Conservation (phyloP, 345 rosid genomes). For the Anastatica hierochuntica region DNA sequence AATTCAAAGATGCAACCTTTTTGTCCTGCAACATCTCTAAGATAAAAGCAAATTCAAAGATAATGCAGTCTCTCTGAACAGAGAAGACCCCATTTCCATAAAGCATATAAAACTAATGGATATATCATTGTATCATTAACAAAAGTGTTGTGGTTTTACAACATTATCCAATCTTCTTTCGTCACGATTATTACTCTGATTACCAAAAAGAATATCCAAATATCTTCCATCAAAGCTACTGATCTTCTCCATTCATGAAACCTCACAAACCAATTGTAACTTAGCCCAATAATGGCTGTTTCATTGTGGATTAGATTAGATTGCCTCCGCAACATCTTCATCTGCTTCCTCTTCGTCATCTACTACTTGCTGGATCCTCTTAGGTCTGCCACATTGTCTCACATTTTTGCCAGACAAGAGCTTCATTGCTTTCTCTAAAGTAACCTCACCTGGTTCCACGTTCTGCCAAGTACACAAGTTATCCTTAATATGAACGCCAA, state of each 20-base stretch:
- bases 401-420: slow-evolving; percentile 54
- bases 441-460: slow-evolving; percentile 44
- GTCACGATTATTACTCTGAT: slow-evolving; percentile 21
- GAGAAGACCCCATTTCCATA: slow-evolving; percentile 9
- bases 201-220: slow-evolving; percentile 15
- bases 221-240: slow-evolving; percentile 7
- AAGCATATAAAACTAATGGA: slow-evolving; percentile 2
- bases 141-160: slow-evolving; percentile 16
- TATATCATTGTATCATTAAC: slow-evolving; percentile 10
- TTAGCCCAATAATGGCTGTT: neutral
- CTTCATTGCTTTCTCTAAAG: slow-evolving; percentile 66
- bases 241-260: slow-evolving; percentile 4
- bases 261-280: slow-evolving; percentile 5
- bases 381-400: slow-evolving; percentile 61
- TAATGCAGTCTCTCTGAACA: slow-evolving; percentile 3
- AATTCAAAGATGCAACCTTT: slow-evolving; percentile 2
- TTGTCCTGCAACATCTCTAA: neutral
- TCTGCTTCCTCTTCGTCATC: slow-evolving; percentile 21
- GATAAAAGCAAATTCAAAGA: slow-evolving; percentile 5
- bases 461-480: slow-evolving; percentile 42
- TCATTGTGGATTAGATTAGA: slow-evolving; percentile 3
- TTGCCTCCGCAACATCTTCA: slow-evolving; percentile 16
- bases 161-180: neutral
- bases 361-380: slow-evolving; percentile 34
- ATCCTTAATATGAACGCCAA: slow-evolving; percentile 1